phyloP scores from a whole-genome alignment of 441 rosid genomes.

The Euphorbia schlechtendalii region DNA sequence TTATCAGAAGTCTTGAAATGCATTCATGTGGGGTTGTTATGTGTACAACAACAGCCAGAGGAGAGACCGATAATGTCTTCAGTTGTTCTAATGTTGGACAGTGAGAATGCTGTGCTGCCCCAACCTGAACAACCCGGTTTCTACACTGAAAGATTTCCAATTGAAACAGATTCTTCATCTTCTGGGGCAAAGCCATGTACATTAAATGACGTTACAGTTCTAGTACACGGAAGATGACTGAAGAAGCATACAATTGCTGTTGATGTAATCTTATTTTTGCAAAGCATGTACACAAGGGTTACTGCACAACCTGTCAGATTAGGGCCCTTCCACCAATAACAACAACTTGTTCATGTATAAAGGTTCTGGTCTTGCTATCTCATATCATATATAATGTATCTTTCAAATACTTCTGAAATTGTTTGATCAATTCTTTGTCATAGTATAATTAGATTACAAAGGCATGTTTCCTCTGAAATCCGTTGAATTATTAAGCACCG shows the following conservation, averaged over 20 bases:
- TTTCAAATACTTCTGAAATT: too few species aligned
- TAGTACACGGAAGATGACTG: constrained; percentile 14
- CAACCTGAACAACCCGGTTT: constrained; percentile 26
- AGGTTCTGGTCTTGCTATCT: not conserved
- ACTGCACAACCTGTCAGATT: not conserved
- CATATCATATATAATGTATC: not conserved
- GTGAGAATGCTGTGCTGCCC: constrained; percentile 25
- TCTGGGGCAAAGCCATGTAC: not conserved
- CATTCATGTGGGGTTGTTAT: constrained; percentile 42
- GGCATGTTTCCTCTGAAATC: too few species aligned
- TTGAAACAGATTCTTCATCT: constrained; percentile 5
- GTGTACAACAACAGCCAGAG: constrained; percentile 35
- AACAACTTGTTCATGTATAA: not conserved
- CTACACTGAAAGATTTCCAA: constrained; percentile 17
- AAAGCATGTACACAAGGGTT: not conserved
- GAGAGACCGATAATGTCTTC: constrained; percentile 44
- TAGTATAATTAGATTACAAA: too few species aligned
- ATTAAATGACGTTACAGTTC: constrained; percentile 11
- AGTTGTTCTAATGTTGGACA: constrained; percentile 36
- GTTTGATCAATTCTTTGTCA: too few species aligned
- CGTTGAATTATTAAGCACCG: too few species aligned
- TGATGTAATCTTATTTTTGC: not conserved
- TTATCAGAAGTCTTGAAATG: constrained; percentile 28
- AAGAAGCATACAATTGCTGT: not conserved
- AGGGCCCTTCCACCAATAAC: not conserved